Conservation (phyloP, 2,329 filamentous ascomycete species). For the Akanthomyces dipterigenus region DNA sequence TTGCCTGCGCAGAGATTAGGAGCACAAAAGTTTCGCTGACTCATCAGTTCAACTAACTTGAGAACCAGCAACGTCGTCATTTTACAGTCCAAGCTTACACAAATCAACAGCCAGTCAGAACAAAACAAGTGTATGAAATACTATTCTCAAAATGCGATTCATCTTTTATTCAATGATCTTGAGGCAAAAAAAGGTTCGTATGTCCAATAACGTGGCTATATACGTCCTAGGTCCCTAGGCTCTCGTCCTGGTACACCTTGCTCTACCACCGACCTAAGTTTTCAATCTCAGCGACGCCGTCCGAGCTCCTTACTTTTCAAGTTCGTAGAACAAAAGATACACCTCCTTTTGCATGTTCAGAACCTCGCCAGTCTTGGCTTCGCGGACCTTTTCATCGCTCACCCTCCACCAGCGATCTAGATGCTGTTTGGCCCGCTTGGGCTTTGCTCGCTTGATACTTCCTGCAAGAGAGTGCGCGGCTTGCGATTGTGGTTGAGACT, state of each 20-base stretch:
- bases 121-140: neutral
- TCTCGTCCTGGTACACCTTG: neutral
- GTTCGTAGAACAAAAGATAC: constrained; percentile 92
- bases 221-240: neutral
- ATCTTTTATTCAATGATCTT: neutral
- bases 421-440: constrained; percentile 49
- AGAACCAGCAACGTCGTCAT: no score
- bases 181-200: neutral
- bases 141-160: neutral
- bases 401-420: constrained; percentile 91
- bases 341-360: constrained; percentile 92
- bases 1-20: neutral
- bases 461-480: constrained; percentile 14
- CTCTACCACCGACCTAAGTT: neutral
- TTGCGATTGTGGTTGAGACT: constrained; percentile 7
- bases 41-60: constrained; percentile 1
- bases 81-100: no score
- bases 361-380: constrained; percentile 87
- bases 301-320: constrained; percentile 46
- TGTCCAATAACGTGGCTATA: constrained; percentile 1
- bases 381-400: constrained; percentile 93
- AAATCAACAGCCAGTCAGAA: no score
- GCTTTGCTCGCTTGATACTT: constrained; percentile 26
- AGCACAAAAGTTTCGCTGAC: constrained; percentile 1
- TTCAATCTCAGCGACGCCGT: neutral